Base-by-base conservation (phyloP, 2,329 filamentous ascomycete genomes). In the Pestalotiopsis sp. region DNA sequence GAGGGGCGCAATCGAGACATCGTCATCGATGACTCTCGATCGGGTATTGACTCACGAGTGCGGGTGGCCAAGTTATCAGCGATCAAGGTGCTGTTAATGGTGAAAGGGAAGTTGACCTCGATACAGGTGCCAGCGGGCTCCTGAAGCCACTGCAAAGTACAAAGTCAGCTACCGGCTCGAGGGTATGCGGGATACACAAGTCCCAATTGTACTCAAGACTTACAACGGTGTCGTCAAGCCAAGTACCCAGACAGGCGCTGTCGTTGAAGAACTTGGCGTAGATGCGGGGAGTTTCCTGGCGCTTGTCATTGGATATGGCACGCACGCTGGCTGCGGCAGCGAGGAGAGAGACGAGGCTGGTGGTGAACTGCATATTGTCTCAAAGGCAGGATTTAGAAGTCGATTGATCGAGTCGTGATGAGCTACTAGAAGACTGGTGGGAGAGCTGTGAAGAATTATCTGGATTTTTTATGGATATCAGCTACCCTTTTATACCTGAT, bases 361-460 rank as follows among this genome's bases (percentile, higher is more conserved):
- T 66, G 23, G 63, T 52, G 62, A 68, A 66, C 25, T 66, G 67
- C 67, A 68, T 68, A n/a, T 38, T 64, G n/a, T 13, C 23, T 61
- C 25, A 13, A n/a, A 20, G 38, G 31, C 13, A 36, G 27, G 27
- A 23, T 13, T 7, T 59, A 27, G 12, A 12, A 27, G 5, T 25
- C 20, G 20, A 12, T 64, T 3, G 6, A 38, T 23, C 17, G n/a
- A 39, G 13, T 57, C 4, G 70, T 73, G 5, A 66, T 56, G 25
- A 75, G 31, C 7, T 77, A 36, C n/a, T 63, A 13, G 36, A 77
- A 75, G 14, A 68, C 73, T 27, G 23, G 12, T 13, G 13, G 57
- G 65, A 77, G 76, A 49, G 77, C 76, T 58, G 17, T 68, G 65
- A 36, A 61, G 58, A 56, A 25, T 17, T 14, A 23, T 20, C 14